phyloP scores from a whole-genome alignment of 1,139 yeast genomes.

The Blastobotrys elegans region DNA sequence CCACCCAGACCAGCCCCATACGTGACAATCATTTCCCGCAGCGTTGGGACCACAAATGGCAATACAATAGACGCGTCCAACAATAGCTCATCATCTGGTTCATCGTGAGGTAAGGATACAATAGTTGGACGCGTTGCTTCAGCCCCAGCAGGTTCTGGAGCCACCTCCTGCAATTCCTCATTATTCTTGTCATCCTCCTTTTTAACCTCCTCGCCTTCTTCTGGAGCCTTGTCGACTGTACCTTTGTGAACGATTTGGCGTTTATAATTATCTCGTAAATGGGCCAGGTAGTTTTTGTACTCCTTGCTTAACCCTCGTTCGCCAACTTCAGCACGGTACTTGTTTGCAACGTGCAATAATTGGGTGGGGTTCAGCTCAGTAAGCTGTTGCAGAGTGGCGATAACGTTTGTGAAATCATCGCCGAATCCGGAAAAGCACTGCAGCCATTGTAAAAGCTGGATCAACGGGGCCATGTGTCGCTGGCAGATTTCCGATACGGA shows the following conservation, averaged over 20 bases:
- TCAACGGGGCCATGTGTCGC: constrained; percentile 63
- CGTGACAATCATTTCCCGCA: constrained; percentile 37
- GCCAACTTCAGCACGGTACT: constrained; percentile 79
- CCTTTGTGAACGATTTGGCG: constrained; percentile 23
- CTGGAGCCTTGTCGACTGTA: constrained; percentile 9
- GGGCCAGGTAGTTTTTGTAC: constrained; percentile 33
- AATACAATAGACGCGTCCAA: constrained; percentile 34
- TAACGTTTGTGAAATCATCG: constrained; percentile 52
- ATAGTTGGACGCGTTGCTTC: constrained; percentile 10
- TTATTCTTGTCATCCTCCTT: constrained; percentile 8
- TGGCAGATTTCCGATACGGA: constrained; percentile 49
- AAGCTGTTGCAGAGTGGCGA: constrained; percentile 43
- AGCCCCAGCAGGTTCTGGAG: constrained; percentile 12
- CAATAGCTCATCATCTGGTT: constrained; percentile 24
- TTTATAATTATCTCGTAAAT: constrained; percentile 31
- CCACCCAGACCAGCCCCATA: constrained; percentile 44
- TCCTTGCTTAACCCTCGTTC: constrained; percentile 47
- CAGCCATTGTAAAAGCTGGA: constrained; percentile 82
- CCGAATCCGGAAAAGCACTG: constrained; percentile 74
- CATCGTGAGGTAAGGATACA: constrained; percentile 13
- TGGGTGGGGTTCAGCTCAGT: constrained; percentile 62
- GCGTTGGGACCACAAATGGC: constrained; percentile 37
- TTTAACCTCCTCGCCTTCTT: constrained; percentile 1
- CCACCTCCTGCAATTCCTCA: constrained; percentile 12
- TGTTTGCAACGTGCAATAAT: constrained; percentile 62